phyloP scores from a whole-genome alignment of 192 early-diverging fungal species.

The Podila minutissima region DNA sequence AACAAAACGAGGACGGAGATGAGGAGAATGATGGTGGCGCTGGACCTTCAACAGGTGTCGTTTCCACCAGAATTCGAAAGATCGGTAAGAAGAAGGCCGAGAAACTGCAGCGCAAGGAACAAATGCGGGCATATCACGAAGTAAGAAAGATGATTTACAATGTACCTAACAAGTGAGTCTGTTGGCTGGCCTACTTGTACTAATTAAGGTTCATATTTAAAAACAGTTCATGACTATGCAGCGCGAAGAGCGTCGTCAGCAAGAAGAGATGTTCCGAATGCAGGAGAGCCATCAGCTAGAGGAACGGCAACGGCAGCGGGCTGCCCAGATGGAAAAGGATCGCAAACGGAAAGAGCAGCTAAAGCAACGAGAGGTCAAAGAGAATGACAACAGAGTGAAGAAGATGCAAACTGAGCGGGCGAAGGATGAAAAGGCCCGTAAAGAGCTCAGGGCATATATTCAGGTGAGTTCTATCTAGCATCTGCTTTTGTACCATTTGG shows the following conservation, averaged over 20 bases:
- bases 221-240: constrained; percentile 47
- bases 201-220: neutral
- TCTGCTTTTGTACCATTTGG: neutral
- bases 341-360: constrained; percentile 34
- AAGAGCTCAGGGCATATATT: constrained; percentile 41
- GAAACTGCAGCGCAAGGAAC: constrained; percentile 47
- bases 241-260: constrained; percentile 43
- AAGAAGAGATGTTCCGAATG: constrained; percentile 42
- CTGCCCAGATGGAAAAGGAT: constrained; percentile 39
- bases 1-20: constrained; percentile 7
- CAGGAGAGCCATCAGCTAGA: constrained; percentile 30
- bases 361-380: constrained; percentile 35
- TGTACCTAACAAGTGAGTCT: neutral
- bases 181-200: neutral
- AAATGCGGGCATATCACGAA: constrained; percentile 51
- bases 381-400: constrained; percentile 14
- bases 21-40: constrained; percentile 34
- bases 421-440: constrained; percentile 17
- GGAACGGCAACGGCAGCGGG: constrained; percentile 31
- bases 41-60: constrained; percentile 17
- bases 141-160: neutral
- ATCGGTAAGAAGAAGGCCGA: constrained; percentile 55
- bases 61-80: constrained; percentile 18
- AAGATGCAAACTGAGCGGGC: constrained; percentile 13
- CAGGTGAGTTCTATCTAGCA: constrained; percentile 16